Evolutionary conservation across 2,329 filamentous ascomycete species (phyloP), one percentile per base, ranked within the genome.

Genomic region (Cladosporium phlei): DNA sequence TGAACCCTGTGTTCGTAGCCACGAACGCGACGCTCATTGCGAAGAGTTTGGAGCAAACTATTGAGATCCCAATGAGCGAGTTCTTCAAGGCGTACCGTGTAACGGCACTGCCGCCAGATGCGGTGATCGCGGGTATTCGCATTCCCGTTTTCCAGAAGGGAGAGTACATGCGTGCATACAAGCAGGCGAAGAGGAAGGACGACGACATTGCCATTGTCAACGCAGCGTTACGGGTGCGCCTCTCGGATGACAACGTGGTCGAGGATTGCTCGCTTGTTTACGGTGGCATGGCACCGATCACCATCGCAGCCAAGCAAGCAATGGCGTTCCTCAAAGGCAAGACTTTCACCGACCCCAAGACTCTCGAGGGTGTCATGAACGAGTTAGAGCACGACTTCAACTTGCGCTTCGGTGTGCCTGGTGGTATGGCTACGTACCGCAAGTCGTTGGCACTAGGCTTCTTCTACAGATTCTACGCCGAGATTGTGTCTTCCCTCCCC

Each of bases 161-260:
- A 3, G 93, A 97, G 63, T 88, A 83, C 62, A 85, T 95, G 64
- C 79, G 86, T 33, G 84, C 91, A 1, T 97, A 96, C 69, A 98
- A 98, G 68, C 91, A 97, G 65, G 82, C 93, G 1, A 98, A 98
- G 73, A 75, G 93, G 55, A 97, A 97, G 63, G 93, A 98, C 59
- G 93, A 98, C 59, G 93, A 98, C 62, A 97, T 98, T 62, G 93
- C 93, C 2, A 97, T 98, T 58, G 93, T 97, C 19, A 97, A 94
- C 38, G 82, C 86, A 21, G 89, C 91, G 1, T 68, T 97, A 48
- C 80, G 88, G 27, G 75, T 97, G 4, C 79, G 78, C 4, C 69
- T 97, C 2, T 78, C 83, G 29, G 77, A 85, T 2, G 74, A 76
- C 1, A 79, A 91, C 32, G 64, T 80, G 2, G 87, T 97, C 5